These are phyloP conservation scores for Yamadazyma scolyti DNA, from an alignment of 805 yeast species.

Conservation along the genomic window DNA sequence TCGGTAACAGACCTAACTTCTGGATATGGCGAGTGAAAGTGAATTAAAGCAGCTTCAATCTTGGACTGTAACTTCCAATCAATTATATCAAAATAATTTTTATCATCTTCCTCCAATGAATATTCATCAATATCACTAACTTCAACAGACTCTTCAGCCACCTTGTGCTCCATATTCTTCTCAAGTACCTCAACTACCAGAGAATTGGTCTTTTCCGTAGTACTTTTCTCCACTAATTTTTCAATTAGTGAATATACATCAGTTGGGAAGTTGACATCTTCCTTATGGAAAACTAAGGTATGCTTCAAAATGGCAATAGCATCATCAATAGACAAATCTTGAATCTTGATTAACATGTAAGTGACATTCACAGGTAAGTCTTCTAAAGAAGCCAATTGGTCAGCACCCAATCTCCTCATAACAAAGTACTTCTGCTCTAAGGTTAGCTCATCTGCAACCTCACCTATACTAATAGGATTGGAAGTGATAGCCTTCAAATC, in stretches of 20 bases:
- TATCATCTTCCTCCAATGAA: slow-evolving; percentile 28
- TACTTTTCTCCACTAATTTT: slow-evolving; percentile 9
- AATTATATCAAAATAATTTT: slow-evolving; percentile 12
- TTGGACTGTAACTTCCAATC: slow-evolving; percentile 33
- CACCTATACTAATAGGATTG: slow-evolving; percentile 18
- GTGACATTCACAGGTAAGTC: slow-evolving; percentile 29
- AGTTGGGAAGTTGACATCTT: slow-evolving; percentile 32
- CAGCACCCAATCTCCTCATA: slow-evolving; percentile 23
- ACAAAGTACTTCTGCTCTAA: slow-evolving; percentile 23
- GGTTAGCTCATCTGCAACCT: slow-evolving; percentile 21
- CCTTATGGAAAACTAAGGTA: slow-evolving; percentile 23
- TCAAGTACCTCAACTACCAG: too few species aligned
- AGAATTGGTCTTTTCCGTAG: too few species aligned
- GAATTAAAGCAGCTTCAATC: slow-evolving; percentile 41
- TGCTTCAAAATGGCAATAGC: slow-evolving; percentile 25
- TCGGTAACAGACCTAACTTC: slow-evolving; percentile 64
- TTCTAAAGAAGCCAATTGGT: slow-evolving; percentile 21
- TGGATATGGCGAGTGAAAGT: slow-evolving; percentile 51
- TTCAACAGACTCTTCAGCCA: slow-evolving; percentile 1
- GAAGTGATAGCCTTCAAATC: slow-evolving; percentile 19
- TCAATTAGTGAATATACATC: slow-evolving; percentile 23
- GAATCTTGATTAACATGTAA: slow-evolving; percentile 29
- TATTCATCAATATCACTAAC: slow-evolving; percentile 1
- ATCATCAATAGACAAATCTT: slow-evolving; percentile 15
- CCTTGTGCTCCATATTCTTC: slow-evolving; percentile 4